Conservation (phyloP, 257 asterid species). For the Petrea volubilis region DNA sequence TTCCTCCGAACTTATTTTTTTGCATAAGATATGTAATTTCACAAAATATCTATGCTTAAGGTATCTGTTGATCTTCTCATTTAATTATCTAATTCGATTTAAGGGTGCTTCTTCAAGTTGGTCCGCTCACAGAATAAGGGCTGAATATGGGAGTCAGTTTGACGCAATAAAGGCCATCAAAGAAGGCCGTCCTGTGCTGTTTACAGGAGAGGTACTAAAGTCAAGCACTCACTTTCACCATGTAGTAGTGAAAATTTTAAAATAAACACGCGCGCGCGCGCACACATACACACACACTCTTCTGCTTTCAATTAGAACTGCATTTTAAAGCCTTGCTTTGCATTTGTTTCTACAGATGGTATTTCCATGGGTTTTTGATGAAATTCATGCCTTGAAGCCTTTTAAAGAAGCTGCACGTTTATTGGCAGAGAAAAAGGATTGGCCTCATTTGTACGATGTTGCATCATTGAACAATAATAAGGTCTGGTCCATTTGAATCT, state of each 20-base stretch:
- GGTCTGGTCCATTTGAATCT: conserved; percentile 38
- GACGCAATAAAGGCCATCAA: conserved; percentile 77
- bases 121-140: conserved; percentile 83
- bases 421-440: conserved; percentile 80
- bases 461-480: conserved; percentile 59
- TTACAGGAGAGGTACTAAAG: conserved; percentile 85
- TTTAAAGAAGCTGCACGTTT: conserved; percentile 74
- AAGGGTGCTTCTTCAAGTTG: conserved; percentile 89
- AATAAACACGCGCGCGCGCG: background rate
- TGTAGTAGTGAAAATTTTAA: background rate
- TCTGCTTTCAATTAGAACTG: background rate
- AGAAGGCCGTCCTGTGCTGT: conserved; percentile 71
- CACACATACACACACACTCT: background rate
- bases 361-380: conserved; percentile 95
- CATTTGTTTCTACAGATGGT: conserved; percentile 59
- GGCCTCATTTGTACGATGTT: conserved; percentile 84
- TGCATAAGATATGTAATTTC: background rate
- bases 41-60: background rate
- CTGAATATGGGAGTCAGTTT: conserved; percentile 58
- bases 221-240: conserved; percentile 3
- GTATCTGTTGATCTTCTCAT: background rate
- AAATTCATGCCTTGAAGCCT: conserved; percentile 77
- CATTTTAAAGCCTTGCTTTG: background rate
- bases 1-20: background rate
- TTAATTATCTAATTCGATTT: conserved; percentile 30